Percentiles rank a stretch among this genome's conserved stretches.
Conservation (phyloP, 306 rosid genomes). For the Sechiopsis laciniata region DNA sequence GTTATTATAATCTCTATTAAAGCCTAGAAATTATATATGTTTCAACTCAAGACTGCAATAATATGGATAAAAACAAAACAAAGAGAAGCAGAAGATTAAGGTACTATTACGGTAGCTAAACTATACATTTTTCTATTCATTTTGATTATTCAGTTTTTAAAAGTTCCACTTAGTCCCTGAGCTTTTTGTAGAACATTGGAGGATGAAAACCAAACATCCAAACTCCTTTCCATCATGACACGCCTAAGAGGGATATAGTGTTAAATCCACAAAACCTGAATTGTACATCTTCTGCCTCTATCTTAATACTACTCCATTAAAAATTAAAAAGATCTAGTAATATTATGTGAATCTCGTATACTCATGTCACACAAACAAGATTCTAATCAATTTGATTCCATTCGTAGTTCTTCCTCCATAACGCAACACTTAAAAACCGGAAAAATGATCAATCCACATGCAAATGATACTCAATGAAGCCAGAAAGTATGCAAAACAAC, state of each 20-base stretch:
- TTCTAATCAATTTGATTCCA: not conserved
- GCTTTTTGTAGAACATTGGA: not conserved
- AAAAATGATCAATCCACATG: not conserved
- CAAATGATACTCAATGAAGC: not conserved
- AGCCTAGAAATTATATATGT: not conserved
- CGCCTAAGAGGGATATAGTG: too few species aligned
- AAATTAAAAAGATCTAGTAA: too few species aligned
- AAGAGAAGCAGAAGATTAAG: not conserved
- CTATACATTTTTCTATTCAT: not conserved
- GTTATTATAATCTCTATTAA: too few species aligned
- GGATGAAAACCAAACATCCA: too few species aligned
- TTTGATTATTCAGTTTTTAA: not conserved
- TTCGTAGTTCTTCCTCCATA: not conserved
- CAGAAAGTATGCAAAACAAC: not conserved
- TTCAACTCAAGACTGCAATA: not conserved
- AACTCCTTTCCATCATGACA: too few species aligned
- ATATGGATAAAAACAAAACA: not conserved
- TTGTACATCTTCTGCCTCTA: too few species aligned
- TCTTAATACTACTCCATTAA: too few species aligned
- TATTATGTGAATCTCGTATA: too few species aligned
- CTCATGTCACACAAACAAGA: not conserved
- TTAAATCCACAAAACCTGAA: too few species aligned
- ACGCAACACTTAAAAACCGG: slow-evolving; percentile 1
- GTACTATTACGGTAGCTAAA: not conserved
- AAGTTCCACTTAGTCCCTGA: not conserved